Evolutionary conservation across 768 basidiomycete species (phyloP).

Genomic region (Termitomyces sp.): DNA sequence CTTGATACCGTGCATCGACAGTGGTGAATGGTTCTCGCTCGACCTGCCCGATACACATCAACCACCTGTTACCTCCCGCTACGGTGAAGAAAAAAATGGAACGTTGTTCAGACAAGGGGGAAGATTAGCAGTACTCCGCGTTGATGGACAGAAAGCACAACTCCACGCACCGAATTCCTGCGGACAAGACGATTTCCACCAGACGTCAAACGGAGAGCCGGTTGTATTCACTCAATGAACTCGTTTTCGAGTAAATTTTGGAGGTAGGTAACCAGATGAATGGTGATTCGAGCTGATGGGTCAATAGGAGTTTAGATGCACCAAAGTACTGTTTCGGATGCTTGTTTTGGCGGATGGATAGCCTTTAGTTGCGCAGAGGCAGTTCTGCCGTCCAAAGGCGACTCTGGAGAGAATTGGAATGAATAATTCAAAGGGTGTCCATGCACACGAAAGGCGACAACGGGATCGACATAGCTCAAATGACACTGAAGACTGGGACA

Average conservation of each 20-base stretch:
- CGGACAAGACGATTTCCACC: not conserved
- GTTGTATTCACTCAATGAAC: no score
- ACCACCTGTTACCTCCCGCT: not conserved
- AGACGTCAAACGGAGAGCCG: not conserved
- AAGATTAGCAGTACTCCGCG: not conserved
- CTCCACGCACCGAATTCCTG: not conserved
- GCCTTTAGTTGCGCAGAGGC: not conserved
- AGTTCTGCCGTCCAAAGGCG: no score
- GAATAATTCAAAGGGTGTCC: not conserved
- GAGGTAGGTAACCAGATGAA: not conserved
- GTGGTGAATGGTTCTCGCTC: not conserved
- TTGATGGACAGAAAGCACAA: not conserved
- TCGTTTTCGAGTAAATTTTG: not conserved
- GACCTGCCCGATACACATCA: not conserved
- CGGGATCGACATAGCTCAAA: not conserved
- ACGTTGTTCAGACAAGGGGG: not conserved
- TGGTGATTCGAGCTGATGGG: not conserved
- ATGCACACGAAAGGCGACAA: not conserved
- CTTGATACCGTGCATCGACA: not conserved
- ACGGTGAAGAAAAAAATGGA: not conserved
- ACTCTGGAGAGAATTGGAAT: no score
- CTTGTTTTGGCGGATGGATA: not conserved
- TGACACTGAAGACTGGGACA: not conserved
- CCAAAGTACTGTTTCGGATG: not conserved
- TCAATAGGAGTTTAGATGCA: not conserved